A percentile compares a stretch with the other conserved stretches of the same genome.
phyloP scores from a whole-genome alignment of 1,284 basidiomycete genomes.

The Naganishia sp. region DNA sequence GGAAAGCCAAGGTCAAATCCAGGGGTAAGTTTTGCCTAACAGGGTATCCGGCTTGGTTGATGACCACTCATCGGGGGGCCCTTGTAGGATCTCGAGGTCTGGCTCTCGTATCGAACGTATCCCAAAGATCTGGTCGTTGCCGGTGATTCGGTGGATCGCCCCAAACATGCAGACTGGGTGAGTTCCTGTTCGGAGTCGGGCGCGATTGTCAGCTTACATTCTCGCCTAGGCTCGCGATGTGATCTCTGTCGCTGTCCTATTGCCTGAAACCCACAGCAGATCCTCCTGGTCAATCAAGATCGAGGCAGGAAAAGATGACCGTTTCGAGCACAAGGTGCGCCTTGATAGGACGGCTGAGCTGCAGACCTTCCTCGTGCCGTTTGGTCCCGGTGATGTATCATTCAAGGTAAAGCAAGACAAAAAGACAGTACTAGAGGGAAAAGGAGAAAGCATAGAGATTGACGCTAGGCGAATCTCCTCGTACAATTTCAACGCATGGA shows the following conservation, averaged over 20 bases:
- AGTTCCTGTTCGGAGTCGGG: conserved; percentile 29
- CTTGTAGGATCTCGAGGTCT: conserved; percentile 37
- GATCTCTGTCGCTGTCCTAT: conserved; percentile 45
- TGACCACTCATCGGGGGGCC: background rate
- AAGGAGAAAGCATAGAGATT: conserved; percentile 39
- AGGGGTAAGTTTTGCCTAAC: background rate
- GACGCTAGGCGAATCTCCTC: conserved; percentile 12
- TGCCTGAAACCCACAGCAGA: conserved; percentile 30
- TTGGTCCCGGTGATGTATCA: conserved; percentile 43
- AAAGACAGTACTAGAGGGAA: conserved; percentile 38
- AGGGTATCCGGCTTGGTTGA: background rate
- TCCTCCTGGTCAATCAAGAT: conserved; percentile 1
- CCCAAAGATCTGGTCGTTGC: conserved; percentile 35
- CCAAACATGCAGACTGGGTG: conserved; percentile 48
- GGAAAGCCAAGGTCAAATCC: conserved; percentile 30
- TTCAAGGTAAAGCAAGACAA: conserved; percentile 38
- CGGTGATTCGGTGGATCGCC: conserved; percentile 42
- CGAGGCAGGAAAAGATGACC: conserved; percentile 21
- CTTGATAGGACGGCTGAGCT: conserved; percentile 9
- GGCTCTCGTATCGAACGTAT: conserved; percentile 49
- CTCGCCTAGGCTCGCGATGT: conserved; percentile 48
- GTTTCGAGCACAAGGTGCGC: conserved; percentile 34
- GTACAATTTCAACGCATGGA: conserved; percentile 55
- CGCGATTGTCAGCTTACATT: background rate
- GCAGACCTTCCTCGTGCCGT: conserved; percentile 38